Percentiles rank a stretch among this genome's conserved stretches.
phyloP scores from a whole-genome alignment of 2,329 filamentous ascomycete genomes.

The Fusarium tanahbumbuense region DNA sequence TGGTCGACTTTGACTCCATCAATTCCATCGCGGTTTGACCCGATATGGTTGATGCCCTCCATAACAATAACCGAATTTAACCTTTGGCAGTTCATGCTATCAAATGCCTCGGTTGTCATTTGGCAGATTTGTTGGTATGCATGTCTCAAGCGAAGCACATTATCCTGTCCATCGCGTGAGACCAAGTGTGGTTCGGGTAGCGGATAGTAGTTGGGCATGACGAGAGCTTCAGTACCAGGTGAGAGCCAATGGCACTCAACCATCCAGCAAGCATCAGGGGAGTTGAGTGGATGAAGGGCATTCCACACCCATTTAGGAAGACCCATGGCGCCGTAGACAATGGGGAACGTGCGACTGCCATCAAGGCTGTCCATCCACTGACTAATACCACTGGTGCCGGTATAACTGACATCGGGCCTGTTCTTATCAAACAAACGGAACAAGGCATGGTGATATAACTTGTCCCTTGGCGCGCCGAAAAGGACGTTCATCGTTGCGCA shows the following conservation, averaged over 20 bases:
- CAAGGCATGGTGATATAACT: conserved; percentile 28
- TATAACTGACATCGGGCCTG: neutral
- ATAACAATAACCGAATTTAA: conserved; percentile 11
- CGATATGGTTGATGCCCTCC: neutral
- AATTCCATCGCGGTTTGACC: neutral
- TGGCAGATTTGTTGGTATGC: neutral
- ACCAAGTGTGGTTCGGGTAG: conserved; percentile 19
- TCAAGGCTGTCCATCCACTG: neutral
- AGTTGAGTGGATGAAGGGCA: conserved; percentile 33
- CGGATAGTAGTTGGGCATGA: conserved; percentile 39
- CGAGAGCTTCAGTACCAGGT: neutral
- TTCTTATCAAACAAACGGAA: conserved; percentile 31
- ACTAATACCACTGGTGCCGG: neutral
- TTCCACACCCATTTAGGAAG: conserved; percentile 29
- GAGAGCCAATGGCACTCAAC: conserved; percentile 16
- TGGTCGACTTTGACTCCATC: neutral
- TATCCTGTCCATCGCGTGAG: neutral
- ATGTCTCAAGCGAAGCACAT: neutral
- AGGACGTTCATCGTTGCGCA: conserved; percentile 45
- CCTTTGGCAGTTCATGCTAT: neutral
- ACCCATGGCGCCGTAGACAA: conserved; percentile 34
- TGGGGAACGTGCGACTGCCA: neutral
- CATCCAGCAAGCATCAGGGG: conserved; percentile 26
- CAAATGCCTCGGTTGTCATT: conserved; percentile 17
- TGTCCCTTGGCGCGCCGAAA: conserved; percentile 19